Evolutionary conservation across 495 filamentous ascomycete species (phyloP).

Genomic region (Alectoria sarmentosa): DNA sequence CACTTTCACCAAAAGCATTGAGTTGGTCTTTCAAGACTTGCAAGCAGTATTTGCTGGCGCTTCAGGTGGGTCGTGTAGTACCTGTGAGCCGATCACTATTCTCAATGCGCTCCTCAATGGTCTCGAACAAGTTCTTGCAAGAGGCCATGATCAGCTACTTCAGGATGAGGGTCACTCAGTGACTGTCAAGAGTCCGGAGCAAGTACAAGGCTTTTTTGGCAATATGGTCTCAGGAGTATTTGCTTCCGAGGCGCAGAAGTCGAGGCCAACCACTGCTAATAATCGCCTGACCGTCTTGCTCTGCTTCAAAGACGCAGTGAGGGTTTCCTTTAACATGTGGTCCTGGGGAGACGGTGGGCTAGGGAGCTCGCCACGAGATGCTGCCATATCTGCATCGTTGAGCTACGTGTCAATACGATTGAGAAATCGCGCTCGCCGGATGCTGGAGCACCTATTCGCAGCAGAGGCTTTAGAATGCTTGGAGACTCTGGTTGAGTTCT

Average conservation of each 20-base stretch:
- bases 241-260: constrained; percentile 65
- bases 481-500: constrained; percentile 81
- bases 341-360: constrained; percentile 72
- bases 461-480: constrained; percentile 93
- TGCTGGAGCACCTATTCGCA: constrained; percentile 87
- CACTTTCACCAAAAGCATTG: constrained; percentile 73
- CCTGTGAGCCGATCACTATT: constrained; percentile 46
- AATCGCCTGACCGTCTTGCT: constrained; percentile 86
- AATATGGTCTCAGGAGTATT: constrained; percentile 96
- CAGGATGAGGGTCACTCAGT: constrained; percentile 63
- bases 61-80: constrained; percentile 36
- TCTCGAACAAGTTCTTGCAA: constrained; percentile 81
- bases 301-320: constrained; percentile 93
- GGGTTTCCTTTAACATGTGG: constrained; percentile 90
- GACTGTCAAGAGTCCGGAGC: constrained; percentile 69
- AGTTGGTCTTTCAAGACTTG: constrained; percentile 56
- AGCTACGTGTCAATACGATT: constrained; percentile 82
- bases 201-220: constrained; percentile 86
- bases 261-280: constrained; percentile 75
- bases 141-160: constrained; percentile 76
- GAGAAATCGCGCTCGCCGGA: constrained; percentile 76
- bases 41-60: constrained; percentile 47
- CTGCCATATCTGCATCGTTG: constrained; percentile 64
- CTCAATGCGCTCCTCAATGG: constrained; percentile 77
- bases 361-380: constrained; percentile 51